These are phyloP conservation scores for Kodamaea anthophila DNA, from an alignment of 1,139 yeast species.

Conservation along the genomic window DNA sequence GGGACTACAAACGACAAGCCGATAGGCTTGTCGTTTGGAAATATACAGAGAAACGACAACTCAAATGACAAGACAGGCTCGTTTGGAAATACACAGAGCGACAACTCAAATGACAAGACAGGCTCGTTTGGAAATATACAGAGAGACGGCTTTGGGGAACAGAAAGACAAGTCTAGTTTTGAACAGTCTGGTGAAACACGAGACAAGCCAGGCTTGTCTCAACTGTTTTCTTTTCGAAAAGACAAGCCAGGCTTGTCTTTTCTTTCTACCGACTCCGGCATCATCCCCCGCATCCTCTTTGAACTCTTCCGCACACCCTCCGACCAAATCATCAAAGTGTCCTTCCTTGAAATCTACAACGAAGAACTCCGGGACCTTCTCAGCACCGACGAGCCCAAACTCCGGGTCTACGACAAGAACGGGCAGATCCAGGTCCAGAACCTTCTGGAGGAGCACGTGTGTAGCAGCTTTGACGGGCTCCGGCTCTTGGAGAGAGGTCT, in stretches of 20 bases:
- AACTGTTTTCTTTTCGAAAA: no score
- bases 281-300: slow-evolving; percentile 59
- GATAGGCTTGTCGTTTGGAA: background rate
- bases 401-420: slow-evolving; percentile 45
- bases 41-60: background rate
- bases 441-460: slow-evolving; percentile 49
- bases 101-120: slow-evolving; percentile 8
- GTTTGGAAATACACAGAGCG: background rate
- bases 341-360: slow-evolving; percentile 68
- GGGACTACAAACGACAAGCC: slow-evolving; percentile 33
- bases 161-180: no score
- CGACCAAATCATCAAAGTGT: slow-evolving; percentile 61
- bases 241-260: background rate
- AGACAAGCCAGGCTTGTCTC: background rate
- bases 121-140: background rate
- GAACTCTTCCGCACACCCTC: slow-evolving; percentile 46
- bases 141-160: no score
- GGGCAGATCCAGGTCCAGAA: slow-evolving; percentile 41
- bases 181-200: no score
- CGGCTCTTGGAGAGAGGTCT: slow-evolving; percentile 49
- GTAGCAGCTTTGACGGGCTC: slow-evolving; percentile 50
- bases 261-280: slow-evolving; percentile 29
- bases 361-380: slow-evolving; percentile 65
- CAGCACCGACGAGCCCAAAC: slow-evolving; percentile 33
- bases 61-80: background rate